These are phyloP conservation scores for Aspergillus biplanus DNA, from an alignment of 495 filamentous ascomycete species.

Conservation along the genomic window DNA sequence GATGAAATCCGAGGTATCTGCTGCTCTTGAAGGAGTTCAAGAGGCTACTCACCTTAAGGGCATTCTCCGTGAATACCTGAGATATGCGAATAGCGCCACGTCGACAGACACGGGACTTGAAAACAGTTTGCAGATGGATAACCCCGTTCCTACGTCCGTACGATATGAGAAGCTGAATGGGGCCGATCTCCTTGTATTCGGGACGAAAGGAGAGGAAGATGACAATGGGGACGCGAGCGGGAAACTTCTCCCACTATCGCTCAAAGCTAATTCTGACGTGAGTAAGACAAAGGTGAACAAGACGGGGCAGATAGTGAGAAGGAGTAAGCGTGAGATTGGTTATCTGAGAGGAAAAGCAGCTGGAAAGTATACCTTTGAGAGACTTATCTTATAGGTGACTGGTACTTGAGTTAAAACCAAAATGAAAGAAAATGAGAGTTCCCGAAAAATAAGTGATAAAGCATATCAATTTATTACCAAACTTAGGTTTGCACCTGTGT, in stretches of 20 bases:
- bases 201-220: slow-evolving; percentile 37
- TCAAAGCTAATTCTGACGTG: slow-evolving; percentile 66
- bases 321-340: slow-evolving; percentile 70
- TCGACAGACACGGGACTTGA: slow-evolving; percentile 1
- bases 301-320: slow-evolving; percentile 60
- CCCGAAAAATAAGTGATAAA: not conserved
- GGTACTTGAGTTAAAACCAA: not conserved
- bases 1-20: slow-evolving; percentile 74
- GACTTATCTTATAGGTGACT: slow-evolving; percentile 58
- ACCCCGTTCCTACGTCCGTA: slow-evolving; percentile 30
- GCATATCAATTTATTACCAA: not conserved
- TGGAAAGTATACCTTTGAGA: slow-evolving; percentile 76
- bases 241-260: slow-evolving; percentile 66
- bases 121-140: not conserved
- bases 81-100: slow-evolving; percentile 59
- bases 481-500: not conserved
- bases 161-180: slow-evolving; percentile 49
- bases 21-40: slow-evolving; percentile 74
- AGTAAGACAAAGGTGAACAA: slow-evolving; percentile 49
- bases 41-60: slow-evolving; percentile 71
- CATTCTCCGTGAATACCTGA: slow-evolving; percentile 69
- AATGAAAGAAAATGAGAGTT: not conserved
- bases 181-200: slow-evolving; percentile 45
- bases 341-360: slow-evolving; percentile 71
- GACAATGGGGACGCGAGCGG: slow-evolving; percentile 39